These are phyloP conservation scores for Halophytophthora polymorphica DNA, from an alignment of 352 stramenopile genomes.

Conservation along the genomic window DNA sequence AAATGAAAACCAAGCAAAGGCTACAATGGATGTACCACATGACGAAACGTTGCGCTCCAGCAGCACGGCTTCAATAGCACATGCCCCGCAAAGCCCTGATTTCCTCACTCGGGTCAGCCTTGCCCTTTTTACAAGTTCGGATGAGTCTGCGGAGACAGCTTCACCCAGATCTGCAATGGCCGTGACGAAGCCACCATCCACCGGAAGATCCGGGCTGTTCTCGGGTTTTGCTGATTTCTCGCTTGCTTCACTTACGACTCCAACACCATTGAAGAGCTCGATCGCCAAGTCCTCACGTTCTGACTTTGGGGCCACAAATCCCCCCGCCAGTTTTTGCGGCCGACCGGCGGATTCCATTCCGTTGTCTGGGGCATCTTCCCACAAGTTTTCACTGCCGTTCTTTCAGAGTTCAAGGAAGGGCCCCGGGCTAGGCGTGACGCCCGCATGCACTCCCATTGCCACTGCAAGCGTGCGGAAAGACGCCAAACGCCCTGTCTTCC, in stretches of 20 bases:
- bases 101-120: constrained; percentile 24
- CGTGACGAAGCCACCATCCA: constrained; percentile 15
- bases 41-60: not conserved
- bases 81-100: constrained; percentile 15
- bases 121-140: constrained; percentile 23
- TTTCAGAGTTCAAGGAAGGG: constrained; percentile 70
- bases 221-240: constrained; percentile 29
- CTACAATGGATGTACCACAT: not conserved
- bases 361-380: constrained; percentile 7
- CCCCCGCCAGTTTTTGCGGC: constrained; percentile 5
- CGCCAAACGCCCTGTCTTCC: constrained; percentile 57
- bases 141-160: constrained; percentile 1
- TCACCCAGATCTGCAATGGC: not conserved
- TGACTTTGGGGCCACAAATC: constrained; percentile 23
- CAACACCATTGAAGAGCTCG: constrained; percentile 20
- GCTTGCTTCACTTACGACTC: constrained; percentile 16
- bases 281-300: constrained; percentile 18
- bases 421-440: constrained; percentile 47
- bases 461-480: constrained; percentile 72
- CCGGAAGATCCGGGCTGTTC: constrained; percentile 18
- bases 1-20: not conserved
- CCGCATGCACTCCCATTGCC: constrained; percentile 65
- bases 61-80: not conserved
- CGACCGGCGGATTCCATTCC: constrained; percentile 8
- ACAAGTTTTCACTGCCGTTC: constrained; percentile 57